A percentile compares a stretch with the other conserved stretches of the same genome.
Evolutionary conservation across 495 filamentous ascomycete genomes (phyloP).

Genomic region (Trypethelium eluteriae): DNA sequence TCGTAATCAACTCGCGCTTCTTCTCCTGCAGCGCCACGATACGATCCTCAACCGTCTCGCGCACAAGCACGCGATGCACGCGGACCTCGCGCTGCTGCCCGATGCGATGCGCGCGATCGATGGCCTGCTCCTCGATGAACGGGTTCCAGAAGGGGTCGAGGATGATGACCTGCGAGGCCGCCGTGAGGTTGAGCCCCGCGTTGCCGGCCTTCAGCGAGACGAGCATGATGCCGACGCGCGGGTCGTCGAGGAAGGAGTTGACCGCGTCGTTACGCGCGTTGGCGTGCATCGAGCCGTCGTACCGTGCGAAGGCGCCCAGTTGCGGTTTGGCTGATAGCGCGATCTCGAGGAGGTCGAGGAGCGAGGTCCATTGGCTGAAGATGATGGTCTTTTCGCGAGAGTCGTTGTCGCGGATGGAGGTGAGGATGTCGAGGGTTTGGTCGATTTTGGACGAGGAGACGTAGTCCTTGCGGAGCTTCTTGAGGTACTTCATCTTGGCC

Average conservation of each 20-base stretch:
- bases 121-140: conserved; percentile 87
- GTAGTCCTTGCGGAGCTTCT: conserved; percentile 57
- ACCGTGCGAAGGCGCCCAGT: conserved; percentile 58
- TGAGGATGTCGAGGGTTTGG: conserved; percentile 63
- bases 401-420: conserved; percentile 41
- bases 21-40: conserved; percentile 78
- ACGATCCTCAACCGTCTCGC: conserved; percentile 80
- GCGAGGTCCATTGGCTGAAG: conserved; percentile 85
- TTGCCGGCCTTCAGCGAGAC: conserved; percentile 89
- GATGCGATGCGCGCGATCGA: conserved; percentile 88
- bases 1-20: conserved; percentile 70
- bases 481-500: conserved; percentile 60
- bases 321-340: conserved; percentile 56
- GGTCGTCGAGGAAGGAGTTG: conserved; percentile 55
- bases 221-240: conserved; percentile 65
- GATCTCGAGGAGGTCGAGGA: conserved; percentile 90
- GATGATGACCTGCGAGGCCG: conserved; percentile 82
- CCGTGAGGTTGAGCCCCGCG: conserved; percentile 78
- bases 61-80: conserved; percentile 72
- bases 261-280: conserved; percentile 63
- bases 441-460: conserved; percentile 70
- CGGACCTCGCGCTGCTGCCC: conserved; percentile 69
- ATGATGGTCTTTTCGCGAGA: conserved; percentile 73
- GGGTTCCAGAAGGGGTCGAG: conserved; percentile 97
- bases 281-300: conserved; percentile 77